A percentile compares a stretch with the other conserved stretches of the same genome.
These are phyloP conservation scores for Monilinia fructigena DNA, from an alignment of 2,329 filamentous ascomycete genomes.

Conservation along the genomic window DNA sequence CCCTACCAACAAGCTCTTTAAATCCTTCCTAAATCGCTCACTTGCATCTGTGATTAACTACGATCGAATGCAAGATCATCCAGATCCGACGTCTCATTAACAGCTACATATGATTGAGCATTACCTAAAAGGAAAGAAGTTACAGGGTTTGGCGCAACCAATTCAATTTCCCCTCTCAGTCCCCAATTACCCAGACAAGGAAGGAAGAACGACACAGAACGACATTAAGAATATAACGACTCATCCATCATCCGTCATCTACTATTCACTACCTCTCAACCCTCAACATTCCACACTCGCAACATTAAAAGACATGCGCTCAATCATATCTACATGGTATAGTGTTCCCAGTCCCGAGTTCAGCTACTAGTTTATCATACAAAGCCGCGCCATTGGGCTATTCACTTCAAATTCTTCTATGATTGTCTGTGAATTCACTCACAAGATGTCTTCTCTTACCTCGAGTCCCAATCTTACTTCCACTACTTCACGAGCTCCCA, in stretches of 20 bases:
- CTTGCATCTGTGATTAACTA: constrained; percentile 9
- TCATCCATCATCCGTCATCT: no score
- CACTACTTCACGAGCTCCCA: not conserved
- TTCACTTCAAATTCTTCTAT: not conserved
- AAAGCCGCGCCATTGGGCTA: not conserved
- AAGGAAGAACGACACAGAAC: no score
- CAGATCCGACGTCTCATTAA: constrained; percentile 17
- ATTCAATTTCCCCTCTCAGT: not conserved
- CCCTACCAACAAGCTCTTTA: not conserved
- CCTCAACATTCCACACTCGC: not conserved
- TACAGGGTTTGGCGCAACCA: not conserved
- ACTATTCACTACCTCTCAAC: not conserved
- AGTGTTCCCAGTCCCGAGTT: constrained; percentile 15
- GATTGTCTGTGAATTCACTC: not conserved
- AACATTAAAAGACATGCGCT: constrained; percentile 20
- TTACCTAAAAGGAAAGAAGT: constrained; percentile 3
- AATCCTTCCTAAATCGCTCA: not conserved
- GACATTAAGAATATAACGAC: no score
- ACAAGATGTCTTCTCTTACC: constrained; percentile 14
- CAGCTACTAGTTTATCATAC: constrained; percentile 19
- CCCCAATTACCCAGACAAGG: not conserved
- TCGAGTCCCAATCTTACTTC: constrained; percentile 19
- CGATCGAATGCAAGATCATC: constrained; percentile 22
- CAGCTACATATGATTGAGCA: not conserved
- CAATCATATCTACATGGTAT: constrained; percentile 17